Evolutionary conservation across 73 alveolate genomes (phyloP).

Genomic region (Strombidium stylifer): DNA sequence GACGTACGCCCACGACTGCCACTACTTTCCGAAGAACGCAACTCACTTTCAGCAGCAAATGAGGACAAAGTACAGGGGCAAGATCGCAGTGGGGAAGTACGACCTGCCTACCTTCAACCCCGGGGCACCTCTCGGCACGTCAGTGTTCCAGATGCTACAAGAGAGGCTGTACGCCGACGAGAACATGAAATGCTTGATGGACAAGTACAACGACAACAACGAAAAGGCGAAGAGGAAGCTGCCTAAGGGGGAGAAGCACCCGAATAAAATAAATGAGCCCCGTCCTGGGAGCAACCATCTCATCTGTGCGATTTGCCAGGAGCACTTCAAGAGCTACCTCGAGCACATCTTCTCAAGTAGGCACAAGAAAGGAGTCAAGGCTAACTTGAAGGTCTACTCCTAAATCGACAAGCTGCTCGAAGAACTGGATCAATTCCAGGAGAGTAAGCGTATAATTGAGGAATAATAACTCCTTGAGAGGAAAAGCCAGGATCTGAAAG

Average conservation of each 20-base stretch:
- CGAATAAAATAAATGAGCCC: conserved; percentile 15
- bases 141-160: conserved; percentile 6
- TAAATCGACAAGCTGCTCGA: no score
- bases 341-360: conserved; percentile 3
- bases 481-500: no score
- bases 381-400: no score
- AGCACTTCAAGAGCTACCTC: conserved; percentile 7
- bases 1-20: conserved; percentile 2
- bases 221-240: not conserved
- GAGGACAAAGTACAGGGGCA: not conserved
- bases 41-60: not conserved
- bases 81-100: conserved; percentile 4
- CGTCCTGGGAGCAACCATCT: conserved; percentile 28
- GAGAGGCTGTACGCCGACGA: conserved; percentile 25
- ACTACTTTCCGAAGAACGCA: not conserved
- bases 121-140: conserved; percentile 30
- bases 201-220: not conserved
- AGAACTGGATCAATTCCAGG: no score
- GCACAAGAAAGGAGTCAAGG: no score
- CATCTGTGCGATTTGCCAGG: conserved; percentile 31
- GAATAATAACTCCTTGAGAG: no score
- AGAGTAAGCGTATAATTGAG: no score
- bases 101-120: conserved; percentile 21
- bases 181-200: not conserved
- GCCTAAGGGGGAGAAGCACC: conserved; percentile 11